Base-by-base conservation (phyloP, 345 rosid species). In the Nasturtium officinale region DNA sequence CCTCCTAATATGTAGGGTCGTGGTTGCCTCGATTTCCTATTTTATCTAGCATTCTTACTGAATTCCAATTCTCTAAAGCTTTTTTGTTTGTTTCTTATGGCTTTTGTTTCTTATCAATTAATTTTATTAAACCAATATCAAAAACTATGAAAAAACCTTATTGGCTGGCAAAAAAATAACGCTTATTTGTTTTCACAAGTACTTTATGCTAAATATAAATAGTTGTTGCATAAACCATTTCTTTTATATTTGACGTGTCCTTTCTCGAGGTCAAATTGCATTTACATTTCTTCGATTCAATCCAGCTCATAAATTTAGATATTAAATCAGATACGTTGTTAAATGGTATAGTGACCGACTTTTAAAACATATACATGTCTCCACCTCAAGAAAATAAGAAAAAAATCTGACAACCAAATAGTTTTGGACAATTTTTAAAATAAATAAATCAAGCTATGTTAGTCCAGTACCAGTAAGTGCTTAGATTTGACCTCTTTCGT, bases 191-290 rank as follows among this genome's bases (percentile, higher is more conserved):
- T 50, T 13, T 6, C 17, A 6, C 13, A 47, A 51, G 35, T 30
- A 48, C 32, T 33, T 10, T 62, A 9, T 43, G 10, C 1, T 25
- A n/a, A n/a, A n/a, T n/a, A n/a, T n/a, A n/a, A n/a, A 21, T 59
- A 23, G 46, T 32, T 57, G n/a, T 32, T 10, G 43, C 11, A 43
- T 58, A 35, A 33, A 35, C 46, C 57, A 25, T 57, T 57, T 57
- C 16, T 42, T 61, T 61, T 9, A 61, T 23, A 61, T 26, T n/a
- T 25, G 66, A n/a, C 52, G 15, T 43, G 52, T 42, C 20, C 21
- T 52, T 25, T 61, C 66, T n/a, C 52, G 23, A 15, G 66, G 52
- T 25, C 37, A 61, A 61, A 42, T 8, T 42, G 35, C 37, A 43
- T 42, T 61, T 43, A 26, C n/a, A 43, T 42, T 15, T 42, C 5